Conservation (phyloP, 768 basidiomycete species). For the Boletus subparvulus region DNA sequence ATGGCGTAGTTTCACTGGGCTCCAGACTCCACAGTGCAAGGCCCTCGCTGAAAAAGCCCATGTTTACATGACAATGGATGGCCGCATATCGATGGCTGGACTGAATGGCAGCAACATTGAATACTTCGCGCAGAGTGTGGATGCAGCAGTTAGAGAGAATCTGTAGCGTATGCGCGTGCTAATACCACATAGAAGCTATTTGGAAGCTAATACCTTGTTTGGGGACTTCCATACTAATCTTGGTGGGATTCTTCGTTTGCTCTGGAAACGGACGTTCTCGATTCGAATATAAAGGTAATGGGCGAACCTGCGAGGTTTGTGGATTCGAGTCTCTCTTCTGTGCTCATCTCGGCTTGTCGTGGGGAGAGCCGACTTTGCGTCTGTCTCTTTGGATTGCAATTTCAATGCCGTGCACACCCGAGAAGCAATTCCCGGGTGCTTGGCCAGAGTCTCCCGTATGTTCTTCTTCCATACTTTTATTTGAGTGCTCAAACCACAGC, state of each 20-base stretch:
- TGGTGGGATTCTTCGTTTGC: slow-evolving; percentile 15
- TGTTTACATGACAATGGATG: slow-evolving; percentile 92
- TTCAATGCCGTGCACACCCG: slow-evolving; percentile 19
- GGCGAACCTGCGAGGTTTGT: slow-evolving; percentile 15
- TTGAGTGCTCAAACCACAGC: background rate
- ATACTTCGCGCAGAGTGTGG: slow-evolving; percentile 86
- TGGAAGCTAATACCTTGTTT: slow-evolving; percentile 22
- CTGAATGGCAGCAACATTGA: slow-evolving; percentile 81
- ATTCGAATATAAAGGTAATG: slow-evolving; percentile 18
- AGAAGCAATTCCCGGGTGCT: slow-evolving; percentile 23
- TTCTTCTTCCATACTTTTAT: background rate
- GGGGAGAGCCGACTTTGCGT: background rate
- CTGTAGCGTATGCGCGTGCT: slow-evolving; percentile 44
- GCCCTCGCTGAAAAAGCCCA: slow-evolving; percentile 84
- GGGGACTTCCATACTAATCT: slow-evolving; percentile 25
- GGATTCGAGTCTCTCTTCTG: background rate
- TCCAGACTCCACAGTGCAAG: slow-evolving; percentile 76
- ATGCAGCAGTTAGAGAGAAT: slow-evolving; percentile 76
- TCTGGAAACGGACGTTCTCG: slow-evolving; percentile 1
- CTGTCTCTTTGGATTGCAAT: slow-evolving; percentile 17
- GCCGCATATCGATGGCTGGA: slow-evolving; percentile 93
- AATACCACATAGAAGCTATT: slow-evolving; percentile 27
- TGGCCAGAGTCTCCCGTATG: slow-evolving; percentile 24
- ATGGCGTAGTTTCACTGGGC: slow-evolving; percentile 73
- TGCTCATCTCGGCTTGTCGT: background rate